Evolutionary conservation across 371 early-diverging fungal species (phyloP), one percentile per base, ranked within the genome.

Genomic region (Lichtheimia ramosa): DNA sequence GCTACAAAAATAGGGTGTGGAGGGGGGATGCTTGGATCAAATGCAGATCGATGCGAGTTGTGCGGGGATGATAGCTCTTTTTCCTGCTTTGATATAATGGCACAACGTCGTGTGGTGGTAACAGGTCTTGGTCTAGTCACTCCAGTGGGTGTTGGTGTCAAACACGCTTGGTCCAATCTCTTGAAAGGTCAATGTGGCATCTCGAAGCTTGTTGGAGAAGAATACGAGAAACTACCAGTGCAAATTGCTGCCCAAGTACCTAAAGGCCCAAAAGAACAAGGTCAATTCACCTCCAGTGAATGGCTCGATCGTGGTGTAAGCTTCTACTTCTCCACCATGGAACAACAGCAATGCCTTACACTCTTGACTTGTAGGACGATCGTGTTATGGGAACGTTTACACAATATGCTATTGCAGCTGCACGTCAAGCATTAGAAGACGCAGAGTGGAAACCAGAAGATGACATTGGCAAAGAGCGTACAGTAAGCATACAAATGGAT

Each of bases 121-220:
- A 97, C 98, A 10, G 98, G 98, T 3, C 73, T 97, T 3, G 98
- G 98, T 4, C 73, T 95, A n/a, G 94, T 97, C 27, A 91, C 95
- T 0, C 98, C 98, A 0, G 80, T 97, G 6, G 97, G 92, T 51
- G 84, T 85, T 2, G 92, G 93, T 42, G 84, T 89, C 16, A 66
- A 75, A n/a, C 69, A 73, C 18, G 82, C 83, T 0, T 96, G 96
- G 96, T 66, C 74, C n/a, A 83, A 81, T 53, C 73, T 97, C 15
- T 50, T 95, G 16, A 81, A 85, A 15, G 86, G 87, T 1, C 66
- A 84, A 34, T 90, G 89, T 61, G 98, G 96, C 10, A 83, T 96
- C 57, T 81, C 84, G 43, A 91, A 92, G 12, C 76, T 94, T 21
- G 66, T 66, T 12, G 56, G 74, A 20, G 59, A 53, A 4, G 81